Base-by-base conservation (phyloP, 257 asterid genomes). In the Mitragyna speciosa region DNA sequence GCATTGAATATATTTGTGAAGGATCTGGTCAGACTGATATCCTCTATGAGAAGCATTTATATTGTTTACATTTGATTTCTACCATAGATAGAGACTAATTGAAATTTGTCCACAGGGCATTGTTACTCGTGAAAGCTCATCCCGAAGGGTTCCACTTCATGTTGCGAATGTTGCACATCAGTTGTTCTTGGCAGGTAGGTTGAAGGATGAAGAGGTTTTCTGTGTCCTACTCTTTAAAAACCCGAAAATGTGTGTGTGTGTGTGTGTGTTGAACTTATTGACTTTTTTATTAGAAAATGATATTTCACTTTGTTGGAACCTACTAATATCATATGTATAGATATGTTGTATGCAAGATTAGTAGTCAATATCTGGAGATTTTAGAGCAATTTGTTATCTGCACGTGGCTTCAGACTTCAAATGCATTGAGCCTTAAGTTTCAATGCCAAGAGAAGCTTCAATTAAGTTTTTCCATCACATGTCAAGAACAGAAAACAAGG, bases 1-100 rank as follows among this genome's bases (percentile, higher is more conserved):
- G 99, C 99, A 45, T 95, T 95, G 67, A 92, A 95, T 89, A 95
- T 95, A 87, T 95, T 95, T 87, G 98, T 95, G 87, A 95, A 95
- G 89, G 99, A 95, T 90, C 86, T 95, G 97, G 99, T 95, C 81
- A 78, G 94, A 70, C 71, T 79, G 82, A 76, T 15, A 45, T 68
- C 28, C 69, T 33, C 22, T 22, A 70, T 6, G 47, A 70, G 12
- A 68, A 48, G 58, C 48, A 49, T 76, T 54, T 36, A 3, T 10
- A 33, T 73, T 71, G 28, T 39, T 61, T 15, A 6, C 65, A 36
- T 56, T 66, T 52, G 31, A 52, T 47, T 59, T 71, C 26, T 30
- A 45, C 36, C 41, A 36, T 4, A 36, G 4, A 12, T 31, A 19
- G 56, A 43, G 78, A 61, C 43, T 72, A 70, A 83, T 41, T 24